Evolutionary conservation across 768 basidiomycete genomes (phyloP), one percentile per base, ranked within the genome.

Genomic region (Thelephora aurantiotincta): DNA sequence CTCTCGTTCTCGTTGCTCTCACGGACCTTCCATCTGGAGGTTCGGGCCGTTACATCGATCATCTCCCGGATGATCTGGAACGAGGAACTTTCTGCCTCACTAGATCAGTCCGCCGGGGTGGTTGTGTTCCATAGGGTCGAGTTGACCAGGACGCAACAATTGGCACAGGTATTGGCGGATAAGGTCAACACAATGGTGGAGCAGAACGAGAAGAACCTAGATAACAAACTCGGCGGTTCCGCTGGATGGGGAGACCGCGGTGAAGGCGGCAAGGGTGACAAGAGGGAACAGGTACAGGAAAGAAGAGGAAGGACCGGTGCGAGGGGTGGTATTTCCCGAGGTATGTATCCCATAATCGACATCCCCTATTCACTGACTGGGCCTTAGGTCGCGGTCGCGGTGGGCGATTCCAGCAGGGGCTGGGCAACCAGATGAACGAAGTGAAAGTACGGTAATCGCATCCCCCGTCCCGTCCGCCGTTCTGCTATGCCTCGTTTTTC

Each of bases 31-130:
- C 81, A 80, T 7, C 70, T 98, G 26, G 75, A 93, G 3, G 64
- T 82, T 44, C 76, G 83, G 36, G 68, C 80, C 3, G 89, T 97
- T 3, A 90, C 83, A 6, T 90, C 91, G 11, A 79, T 96, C 54
- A 86, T 97, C 35, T 93, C 89, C 22, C 89, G 92, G 65, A 97
- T 99, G 96, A 96, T 98, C 56, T 97, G 93, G 90, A 90, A 75
- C 58, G 96, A 97, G 57, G 92, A 97, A 59, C 70, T 99, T 11
- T 72, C 84, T 1, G 96, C 94, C 2, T 93, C 92, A 13, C 71
- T 98, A 47, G 96, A 98, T 62, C 90, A 88, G 60, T 82, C 88
- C 14, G 81, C 81, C 19, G 83, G 80, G 34, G 91, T 94, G 37
- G 75, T 99, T 48, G 81, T 94, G 42, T 92, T 98, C 72, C 90